Conservation (phyloP, 768 basidiomycete species). For the Termitomyces sp. region DNA sequence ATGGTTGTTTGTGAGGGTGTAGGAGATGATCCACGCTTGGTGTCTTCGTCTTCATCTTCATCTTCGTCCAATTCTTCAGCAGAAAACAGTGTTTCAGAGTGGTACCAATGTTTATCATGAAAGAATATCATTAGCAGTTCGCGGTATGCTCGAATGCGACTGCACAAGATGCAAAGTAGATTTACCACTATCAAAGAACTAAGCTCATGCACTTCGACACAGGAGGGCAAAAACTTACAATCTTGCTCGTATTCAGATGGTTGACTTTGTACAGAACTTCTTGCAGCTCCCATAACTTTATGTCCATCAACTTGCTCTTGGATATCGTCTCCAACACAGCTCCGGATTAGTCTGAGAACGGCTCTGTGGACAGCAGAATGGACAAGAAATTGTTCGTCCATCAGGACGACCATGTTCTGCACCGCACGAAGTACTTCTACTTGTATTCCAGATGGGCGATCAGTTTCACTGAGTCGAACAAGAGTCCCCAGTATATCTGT, state of each 20-base stretch:
- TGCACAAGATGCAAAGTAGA: constrained; percentile 87
- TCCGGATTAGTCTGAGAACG: constrained; percentile 76
- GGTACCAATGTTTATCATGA: constrained; percentile 88
- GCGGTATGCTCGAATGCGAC: constrained; percentile 82
- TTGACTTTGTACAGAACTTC: constrained; percentile 55
- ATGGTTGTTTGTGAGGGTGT: constrained; percentile 55
- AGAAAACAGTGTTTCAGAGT: constrained; percentile 66
- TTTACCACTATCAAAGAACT: constrained; percentile 66
- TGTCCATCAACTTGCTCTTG: constrained; percentile 83
- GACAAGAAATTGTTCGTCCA: constrained; percentile 91
- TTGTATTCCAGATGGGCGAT: constrained; percentile 86
- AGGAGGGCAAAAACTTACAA: constrained; percentile 42
- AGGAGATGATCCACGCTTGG: constrained; percentile 47
- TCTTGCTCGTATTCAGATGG: constrained; percentile 92
- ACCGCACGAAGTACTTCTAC: constrained; percentile 83
- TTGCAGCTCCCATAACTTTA: constrained; percentile 81
- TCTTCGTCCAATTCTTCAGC: constrained; percentile 76
- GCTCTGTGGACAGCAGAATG: constrained; percentile 89
- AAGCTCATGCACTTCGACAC: neutral
- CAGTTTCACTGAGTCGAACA: constrained; percentile 79
- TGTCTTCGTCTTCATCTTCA: constrained; percentile 49
- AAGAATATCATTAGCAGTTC: constrained; percentile 97
- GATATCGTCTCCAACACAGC: constrained; percentile 88
- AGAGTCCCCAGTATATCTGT: constrained; percentile 80
- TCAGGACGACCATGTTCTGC: constrained; percentile 84